Percentiles rank a stretch among this genome's conserved stretches.
Evolutionary conservation across 768 basidiomycete species (phyloP).

Genomic region (Trametes cubensis): DNA sequence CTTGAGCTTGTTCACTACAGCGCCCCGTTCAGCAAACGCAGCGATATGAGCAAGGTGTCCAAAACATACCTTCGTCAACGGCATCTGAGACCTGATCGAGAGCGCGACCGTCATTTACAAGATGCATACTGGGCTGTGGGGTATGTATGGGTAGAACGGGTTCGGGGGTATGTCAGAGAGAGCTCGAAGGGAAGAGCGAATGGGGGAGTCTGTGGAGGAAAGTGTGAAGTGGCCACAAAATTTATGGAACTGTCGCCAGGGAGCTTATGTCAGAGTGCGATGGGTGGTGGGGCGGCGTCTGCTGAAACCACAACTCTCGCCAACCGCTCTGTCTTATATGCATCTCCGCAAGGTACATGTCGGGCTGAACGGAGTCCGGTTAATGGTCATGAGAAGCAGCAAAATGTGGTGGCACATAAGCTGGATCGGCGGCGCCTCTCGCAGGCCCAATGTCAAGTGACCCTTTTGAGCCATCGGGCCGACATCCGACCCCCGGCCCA

Average conservation of each 20-base stretch:
- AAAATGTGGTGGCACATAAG: neutral
- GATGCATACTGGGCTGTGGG: neutral
- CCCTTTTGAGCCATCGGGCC: slow-evolving; percentile 6
- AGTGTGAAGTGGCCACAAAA: neutral
- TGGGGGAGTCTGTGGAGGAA: slow-evolving; percentile 2
- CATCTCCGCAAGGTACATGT: slow-evolving; percentile 1
- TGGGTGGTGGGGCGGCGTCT: slow-evolving; percentile 5
- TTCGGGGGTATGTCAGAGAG: neutral
- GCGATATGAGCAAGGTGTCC: neutral
- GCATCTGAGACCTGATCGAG: slow-evolving; percentile 52
- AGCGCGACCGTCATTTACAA: slow-evolving; percentile 19
- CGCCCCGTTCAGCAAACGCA: neutral
- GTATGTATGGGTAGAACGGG: no score
- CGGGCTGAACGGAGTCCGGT: slow-evolving; percentile 6
- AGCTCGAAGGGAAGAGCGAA: neutral
- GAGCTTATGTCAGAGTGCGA: slow-evolving; percentile 21
- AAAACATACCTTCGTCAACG: slow-evolving; percentile 47
- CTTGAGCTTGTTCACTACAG: slow-evolving; percentile 69
- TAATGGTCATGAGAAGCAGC: slow-evolving; percentile 13
- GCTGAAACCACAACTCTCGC: neutral
- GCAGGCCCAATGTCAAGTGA: slow-evolving; percentile 6
- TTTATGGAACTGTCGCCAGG: slow-evolving; percentile 16
- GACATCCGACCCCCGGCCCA: slow-evolving; percentile 1
- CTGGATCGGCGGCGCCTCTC: neutral
- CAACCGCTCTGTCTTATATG: slow-evolving; percentile 13